These are phyloP conservation scores for Serendipita sp. DNA, from an alignment of 1,284 basidiomycete genomes.

Conservation along the genomic window DNA sequence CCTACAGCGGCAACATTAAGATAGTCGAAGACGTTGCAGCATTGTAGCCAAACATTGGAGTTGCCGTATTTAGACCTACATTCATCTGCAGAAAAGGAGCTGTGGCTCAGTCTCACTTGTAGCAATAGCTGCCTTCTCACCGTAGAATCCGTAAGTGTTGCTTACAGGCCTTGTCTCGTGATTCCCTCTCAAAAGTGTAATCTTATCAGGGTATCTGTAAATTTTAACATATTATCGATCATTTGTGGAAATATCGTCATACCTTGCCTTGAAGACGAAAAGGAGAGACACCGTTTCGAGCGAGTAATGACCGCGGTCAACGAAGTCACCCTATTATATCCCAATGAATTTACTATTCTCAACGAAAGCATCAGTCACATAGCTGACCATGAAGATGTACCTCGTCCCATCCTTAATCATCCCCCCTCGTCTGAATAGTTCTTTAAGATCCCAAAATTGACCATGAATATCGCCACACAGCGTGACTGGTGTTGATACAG, in stretches of 20 bases:
- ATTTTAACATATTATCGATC: neutral
- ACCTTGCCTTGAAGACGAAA: constrained; percentile 84
- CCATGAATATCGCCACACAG: constrained; percentile 93
- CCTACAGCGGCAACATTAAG: constrained; percentile 83
- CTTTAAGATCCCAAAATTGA: constrained; percentile 90
- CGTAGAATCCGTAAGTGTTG: constrained; percentile 96
- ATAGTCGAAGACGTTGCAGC: constrained; percentile 90
- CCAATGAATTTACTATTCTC: neutral
- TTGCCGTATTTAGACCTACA: constrained; percentile 95
- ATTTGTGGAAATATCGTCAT: constrained; percentile 16
- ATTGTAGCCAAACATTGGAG: constrained; percentile 88
- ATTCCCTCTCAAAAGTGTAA: constrained; percentile 85
- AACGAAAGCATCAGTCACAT: neutral
- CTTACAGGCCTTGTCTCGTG: constrained; percentile 96
- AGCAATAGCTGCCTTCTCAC: constrained; percentile 29
- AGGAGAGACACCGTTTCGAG: constrained; percentile 90
- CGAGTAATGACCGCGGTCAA: constrained; percentile 92
- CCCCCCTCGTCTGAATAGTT: constrained; percentile 82
- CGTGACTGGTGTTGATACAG: constrained; percentile 80
- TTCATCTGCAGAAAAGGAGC: constrained; percentile 47
- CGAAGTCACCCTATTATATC: constrained; percentile 75
- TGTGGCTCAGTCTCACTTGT: neutral
- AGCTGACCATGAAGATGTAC: constrained; percentile 88
- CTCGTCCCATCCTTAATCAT: constrained; percentile 68
- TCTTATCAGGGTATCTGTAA: constrained; percentile 75